Percentiles rank a stretch among this genome's conserved stretches.
phyloP scores from a whole-genome alignment of 331 rosid species.

The Acacia concinna region DNA sequence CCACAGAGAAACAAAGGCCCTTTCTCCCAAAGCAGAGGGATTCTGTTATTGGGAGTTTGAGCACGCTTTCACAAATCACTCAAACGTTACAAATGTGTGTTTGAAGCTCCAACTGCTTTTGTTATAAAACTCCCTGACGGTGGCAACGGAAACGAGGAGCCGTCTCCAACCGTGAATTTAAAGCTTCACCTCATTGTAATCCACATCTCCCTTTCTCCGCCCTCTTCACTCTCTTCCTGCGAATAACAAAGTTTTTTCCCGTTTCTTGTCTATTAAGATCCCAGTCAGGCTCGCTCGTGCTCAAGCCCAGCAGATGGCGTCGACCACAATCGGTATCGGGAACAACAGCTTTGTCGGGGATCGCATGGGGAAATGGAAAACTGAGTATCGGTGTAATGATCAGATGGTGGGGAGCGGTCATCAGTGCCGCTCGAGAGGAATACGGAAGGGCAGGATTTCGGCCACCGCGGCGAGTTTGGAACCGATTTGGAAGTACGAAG shows the following conservation, averaged over 20 bases:
- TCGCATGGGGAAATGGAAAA: not conserved
- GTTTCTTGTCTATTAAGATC: not conserved
- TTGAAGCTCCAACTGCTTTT: not conserved
- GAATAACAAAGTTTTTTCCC: not conserved
- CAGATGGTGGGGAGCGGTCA: conserved; percentile 17
- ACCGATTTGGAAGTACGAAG: not conserved
- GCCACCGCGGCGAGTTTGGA: conserved; percentile 24
- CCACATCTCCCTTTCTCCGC: not conserved
- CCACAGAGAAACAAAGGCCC: not conserved
- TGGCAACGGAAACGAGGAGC: not conserved
- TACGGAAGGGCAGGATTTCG: conserved; percentile 20
- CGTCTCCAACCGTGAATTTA: not conserved
- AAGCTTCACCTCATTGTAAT: not conserved
- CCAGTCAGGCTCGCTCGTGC: not conserved
- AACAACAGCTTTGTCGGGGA: conserved; percentile 6
- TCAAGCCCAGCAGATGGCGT: conserved; percentile 40
- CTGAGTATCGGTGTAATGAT: conserved; percentile 9
- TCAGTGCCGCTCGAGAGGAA: not conserved
- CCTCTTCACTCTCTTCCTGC: not conserved
- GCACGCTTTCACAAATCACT: not conserved
- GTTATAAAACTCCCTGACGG: not conserved
- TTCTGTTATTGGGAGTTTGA: not conserved
- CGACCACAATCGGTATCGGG: conserved; percentile 40
- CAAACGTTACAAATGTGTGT: not conserved
- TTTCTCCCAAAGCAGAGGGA: not conserved